Evolutionary conservation across 2,329 filamentous ascomycete genomes (phyloP).

Genomic region (Pseudopithomyces chartarum): DNA sequence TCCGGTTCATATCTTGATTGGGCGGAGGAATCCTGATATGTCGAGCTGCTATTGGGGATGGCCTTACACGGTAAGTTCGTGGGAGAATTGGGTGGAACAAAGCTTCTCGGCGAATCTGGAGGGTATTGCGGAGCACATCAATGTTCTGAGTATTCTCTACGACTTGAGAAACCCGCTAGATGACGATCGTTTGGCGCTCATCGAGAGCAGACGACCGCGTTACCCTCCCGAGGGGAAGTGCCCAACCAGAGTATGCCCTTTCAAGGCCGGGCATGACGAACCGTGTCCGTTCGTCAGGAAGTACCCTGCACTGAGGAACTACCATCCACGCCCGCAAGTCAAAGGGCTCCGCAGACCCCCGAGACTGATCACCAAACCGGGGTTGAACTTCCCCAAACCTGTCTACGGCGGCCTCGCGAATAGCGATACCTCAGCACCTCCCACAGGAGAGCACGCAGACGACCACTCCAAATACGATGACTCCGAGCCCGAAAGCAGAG

Average conservation of each 20-base stretch:
- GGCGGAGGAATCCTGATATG: conserved; percentile 16
- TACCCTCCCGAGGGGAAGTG: conserved; percentile 10
- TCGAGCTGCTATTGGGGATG: conserved; percentile 34
- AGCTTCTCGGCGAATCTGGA: conserved; percentile 21
- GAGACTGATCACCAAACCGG: conserved; percentile 20
- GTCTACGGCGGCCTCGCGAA: conserved; percentile 12
- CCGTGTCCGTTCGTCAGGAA: conserved; percentile 10
- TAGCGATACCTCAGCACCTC: conserved; percentile 8
- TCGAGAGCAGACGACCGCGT: conserved; percentile 15
- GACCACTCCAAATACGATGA: conserved; percentile 15
- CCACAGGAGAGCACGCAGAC: conserved; percentile 19
- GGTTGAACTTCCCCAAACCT: conserved; percentile 1
- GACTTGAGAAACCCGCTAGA: conserved; percentile 29
- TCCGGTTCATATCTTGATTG: conserved; percentile 29
- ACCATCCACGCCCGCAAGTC: conserved; percentile 3
- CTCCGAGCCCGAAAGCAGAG: conserved; percentile 9
- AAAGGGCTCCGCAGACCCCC: not conserved
- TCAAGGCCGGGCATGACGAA: not conserved
- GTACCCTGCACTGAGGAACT: conserved; percentile 1
- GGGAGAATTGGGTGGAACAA: conserved; percentile 16
- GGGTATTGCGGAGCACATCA: conserved; percentile 20
- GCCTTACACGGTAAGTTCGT: conserved; percentile 17
- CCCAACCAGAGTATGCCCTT: conserved; percentile 16
- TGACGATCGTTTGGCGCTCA: conserved; percentile 13
- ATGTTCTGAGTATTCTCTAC: conserved; percentile 30